Percentiles rank a stretch among this genome's conserved stretches.
phyloP scores from a whole-genome alignment of 306 rosid species.

The Gillenia trifoliata region DNA sequence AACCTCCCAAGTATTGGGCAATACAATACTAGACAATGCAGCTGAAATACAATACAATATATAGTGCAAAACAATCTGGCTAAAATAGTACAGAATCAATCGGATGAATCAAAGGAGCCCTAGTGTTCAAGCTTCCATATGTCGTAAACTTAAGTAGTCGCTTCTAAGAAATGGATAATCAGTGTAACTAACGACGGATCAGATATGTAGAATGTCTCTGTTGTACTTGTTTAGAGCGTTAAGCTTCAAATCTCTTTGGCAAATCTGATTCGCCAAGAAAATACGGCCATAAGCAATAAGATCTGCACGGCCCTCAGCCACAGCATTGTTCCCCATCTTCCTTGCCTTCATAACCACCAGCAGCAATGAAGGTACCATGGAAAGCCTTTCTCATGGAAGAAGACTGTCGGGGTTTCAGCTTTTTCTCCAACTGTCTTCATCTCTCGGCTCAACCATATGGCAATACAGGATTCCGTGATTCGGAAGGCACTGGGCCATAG shows the following conservation, averaged over 20 bases:
- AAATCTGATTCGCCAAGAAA: slow-evolving; percentile 54
- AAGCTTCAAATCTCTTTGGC: slow-evolving; percentile 42
- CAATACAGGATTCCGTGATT: slow-evolving; percentile 47
- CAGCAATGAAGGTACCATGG: slow-evolving; percentile 50
- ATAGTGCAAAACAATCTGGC: too few species aligned
- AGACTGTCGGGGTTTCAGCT: slow-evolving; percentile 24
- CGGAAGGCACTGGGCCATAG: slow-evolving; percentile 35
- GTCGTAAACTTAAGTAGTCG: not conserved
- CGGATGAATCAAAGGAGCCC: too few species aligned
- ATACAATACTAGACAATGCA: too few species aligned
- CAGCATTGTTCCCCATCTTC: slow-evolving; percentile 40
- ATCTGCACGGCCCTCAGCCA: slow-evolving; percentile 15
- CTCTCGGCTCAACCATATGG: slow-evolving; percentile 62
- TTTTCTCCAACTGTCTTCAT: slow-evolving; percentile 33
- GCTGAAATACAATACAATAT: too few species aligned
- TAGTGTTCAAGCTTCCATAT: not conserved
- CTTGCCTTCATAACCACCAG: slow-evolving; percentile 45
- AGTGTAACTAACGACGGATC: not conserved
- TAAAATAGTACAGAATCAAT: too few species aligned
- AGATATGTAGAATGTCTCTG: not conserved
- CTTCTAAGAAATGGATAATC: not conserved
- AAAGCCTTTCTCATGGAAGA: slow-evolving; percentile 47
- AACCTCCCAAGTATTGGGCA: too few species aligned
- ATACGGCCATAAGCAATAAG: slow-evolving; percentile 49
- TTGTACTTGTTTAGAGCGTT: slow-evolving; percentile 34